Base-by-base conservation (phyloP, 768 basidiomycete species). In the Termitomyces sp. region DNA sequence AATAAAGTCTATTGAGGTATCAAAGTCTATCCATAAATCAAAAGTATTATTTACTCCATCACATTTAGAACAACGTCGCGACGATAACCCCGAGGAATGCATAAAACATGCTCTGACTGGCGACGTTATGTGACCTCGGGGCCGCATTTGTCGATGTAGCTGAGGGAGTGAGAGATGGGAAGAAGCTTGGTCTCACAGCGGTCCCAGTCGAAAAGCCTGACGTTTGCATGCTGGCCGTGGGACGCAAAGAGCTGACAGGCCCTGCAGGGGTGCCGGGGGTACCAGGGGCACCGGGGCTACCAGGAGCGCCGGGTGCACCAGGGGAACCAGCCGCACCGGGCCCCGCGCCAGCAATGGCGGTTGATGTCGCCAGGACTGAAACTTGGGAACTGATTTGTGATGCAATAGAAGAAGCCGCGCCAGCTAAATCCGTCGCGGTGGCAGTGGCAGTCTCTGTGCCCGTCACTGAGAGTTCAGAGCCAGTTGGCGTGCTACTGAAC, bases 21-120 rank as follows among this genome's bases (percentile, higher is more conserved):
- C 4, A 23, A 23, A 23, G 23, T 23, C 23, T 23, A 8, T 30
- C 5, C 30, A 17, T 4, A 17, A n/a, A 33, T 15, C 2, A 5
- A 28, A 23, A 9, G 4, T 2, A 10, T 5, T 3, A 38, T 40
- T 7, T 12, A n/a, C 2, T 5, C 5, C 11, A 8, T 1, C 5
- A 11, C 26, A 1, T n/a, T 51, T 11, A 60, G 12, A 60, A 45
- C 30, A 60, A 44, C 3, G 55, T 51, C 19, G 59, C 59, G 17
- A 45, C 23, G 7, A 54, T n/a, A 19, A 41, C 51, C 17, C 55
- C 59, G 10, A 60, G 11, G 1, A 56, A 42, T 15, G 48, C 52
- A 49, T 53, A 47, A n/a, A 57, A 23, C 9, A 35, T 15, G 0
- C 55, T 52, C 23, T 57, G 38, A 3, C 46, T 26, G 10, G 21